phyloP scores from a whole-genome alignment of 495 filamentous ascomycete species.

The Emericellopsis terricola region DNA sequence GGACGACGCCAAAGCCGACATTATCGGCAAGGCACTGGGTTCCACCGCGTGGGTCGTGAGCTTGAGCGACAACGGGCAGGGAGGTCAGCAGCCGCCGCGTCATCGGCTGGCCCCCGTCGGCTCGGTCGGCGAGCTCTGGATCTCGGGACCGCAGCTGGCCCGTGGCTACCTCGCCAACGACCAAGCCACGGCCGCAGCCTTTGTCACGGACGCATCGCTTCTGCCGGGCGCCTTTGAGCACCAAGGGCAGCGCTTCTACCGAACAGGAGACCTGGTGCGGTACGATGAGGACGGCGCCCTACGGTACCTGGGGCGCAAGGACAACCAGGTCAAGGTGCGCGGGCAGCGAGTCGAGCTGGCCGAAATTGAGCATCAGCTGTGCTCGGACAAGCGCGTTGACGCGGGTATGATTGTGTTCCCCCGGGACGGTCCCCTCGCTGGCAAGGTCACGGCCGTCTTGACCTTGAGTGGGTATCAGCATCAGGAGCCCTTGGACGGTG shows the following conservation, averaged over 20 bases:
- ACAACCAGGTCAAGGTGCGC: slow-evolving; percentile 14
- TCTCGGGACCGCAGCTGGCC: slow-evolving; percentile 15
- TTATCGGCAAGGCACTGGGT: background rate
- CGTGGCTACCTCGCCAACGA: slow-evolving; percentile 17
- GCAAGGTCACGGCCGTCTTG: too few species aligned
- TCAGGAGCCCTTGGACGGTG: too few species aligned
- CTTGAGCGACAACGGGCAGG: slow-evolving; percentile 18
- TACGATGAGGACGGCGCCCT: slow-evolving; percentile 16
- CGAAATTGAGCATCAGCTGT: slow-evolving; percentile 10
- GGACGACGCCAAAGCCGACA: background rate
- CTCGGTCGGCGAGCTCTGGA: slow-evolving; percentile 14
- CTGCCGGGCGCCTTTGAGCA: too few species aligned
- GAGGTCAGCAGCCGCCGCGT: too few species aligned
- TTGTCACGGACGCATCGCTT: background rate
- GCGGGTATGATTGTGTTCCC: too few species aligned
- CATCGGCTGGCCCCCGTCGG: slow-evolving; percentile 29
- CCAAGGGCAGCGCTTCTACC: slow-evolving; percentile 15
- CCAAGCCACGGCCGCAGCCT: background rate
- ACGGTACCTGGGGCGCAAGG: slow-evolving; percentile 11
- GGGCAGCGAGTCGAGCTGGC: slow-evolving; percentile 14
- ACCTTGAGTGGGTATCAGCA: too few species aligned
- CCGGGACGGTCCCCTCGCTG: too few species aligned
- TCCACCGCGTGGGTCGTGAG: background rate
- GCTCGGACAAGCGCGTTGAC: too few species aligned
- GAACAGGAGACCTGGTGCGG: slow-evolving; percentile 31